Conservation (phyloP, 1,284 basidiomycete genomes). For the Trichosporon coremiiforme region DNA sequence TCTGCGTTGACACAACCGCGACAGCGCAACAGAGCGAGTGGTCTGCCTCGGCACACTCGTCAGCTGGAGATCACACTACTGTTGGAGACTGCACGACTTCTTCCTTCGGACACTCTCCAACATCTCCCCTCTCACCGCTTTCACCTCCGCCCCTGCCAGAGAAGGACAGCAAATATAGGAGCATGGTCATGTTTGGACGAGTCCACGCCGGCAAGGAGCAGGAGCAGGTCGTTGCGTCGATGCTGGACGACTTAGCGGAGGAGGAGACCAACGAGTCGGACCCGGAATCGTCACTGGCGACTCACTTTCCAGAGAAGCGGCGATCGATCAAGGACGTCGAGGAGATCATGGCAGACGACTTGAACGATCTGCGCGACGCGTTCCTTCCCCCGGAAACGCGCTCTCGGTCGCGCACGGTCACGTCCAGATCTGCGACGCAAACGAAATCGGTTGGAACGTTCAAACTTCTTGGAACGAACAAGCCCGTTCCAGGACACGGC, state of each 20-base stretch:
- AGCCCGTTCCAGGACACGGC: conserved; percentile 2
- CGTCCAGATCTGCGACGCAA: background rate
- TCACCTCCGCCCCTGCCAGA: background rate
- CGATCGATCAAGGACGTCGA: conserved; percentile 5
- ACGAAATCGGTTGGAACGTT: background rate
- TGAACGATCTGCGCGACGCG: conserved; percentile 4
- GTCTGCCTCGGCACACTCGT: background rate
- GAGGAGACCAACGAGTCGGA: background rate
- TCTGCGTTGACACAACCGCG: conserved; percentile 1
- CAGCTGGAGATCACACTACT: background rate
- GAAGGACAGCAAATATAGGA: background rate
- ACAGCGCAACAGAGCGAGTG: background rate
- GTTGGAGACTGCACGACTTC: background rate
- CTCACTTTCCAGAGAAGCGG: conserved; percentile 3
- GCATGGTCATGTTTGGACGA: conserved; percentile 5
- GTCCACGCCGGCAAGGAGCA: background rate
- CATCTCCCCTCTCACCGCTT: background rate
- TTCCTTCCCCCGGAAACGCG: background rate
- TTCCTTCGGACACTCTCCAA: background rate
- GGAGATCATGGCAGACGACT: conserved; percentile 12
- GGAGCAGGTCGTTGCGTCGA: background rate
- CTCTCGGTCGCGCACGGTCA: background rate
- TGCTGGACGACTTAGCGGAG: background rate
- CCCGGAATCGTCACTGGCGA: background rate
- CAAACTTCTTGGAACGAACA: background rate